Evolutionary conservation across 352 stramenopile species (phyloP), one percentile per base, ranked within the genome.

Genomic region (Pythium aristosporum): DNA sequence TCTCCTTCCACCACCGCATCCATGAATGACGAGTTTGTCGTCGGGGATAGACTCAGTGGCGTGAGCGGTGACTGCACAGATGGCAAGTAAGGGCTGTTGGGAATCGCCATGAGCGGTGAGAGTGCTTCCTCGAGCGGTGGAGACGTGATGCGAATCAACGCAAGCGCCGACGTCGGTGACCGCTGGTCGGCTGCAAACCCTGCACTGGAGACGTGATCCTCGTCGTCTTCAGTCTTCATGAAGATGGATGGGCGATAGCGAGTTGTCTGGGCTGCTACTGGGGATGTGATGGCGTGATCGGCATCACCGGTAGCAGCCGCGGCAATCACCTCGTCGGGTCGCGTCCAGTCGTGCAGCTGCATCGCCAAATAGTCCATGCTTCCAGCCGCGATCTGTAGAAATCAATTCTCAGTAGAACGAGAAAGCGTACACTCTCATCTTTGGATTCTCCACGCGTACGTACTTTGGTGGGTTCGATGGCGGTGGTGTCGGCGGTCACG

Each of bases 301-400:
- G 36, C 18, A 30, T 47, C 34, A 30, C 34, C 5, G 7, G 30
- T n/a, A n/a, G n/a, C 57, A 44, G 28, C 50, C 23, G 39, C 75
- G 25, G 25, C 25, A 15, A 89, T 75, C 16, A 89, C 76, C 20
- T 89, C 71, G 13, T 73, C 76, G 1, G 80, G 80, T 11, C 65
- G 68, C 0, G 53, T 60, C 21, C 80, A 39, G 36, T 63, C 53
- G n/a, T 69, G 58, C 0, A 88, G 72, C n/a, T 84, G 71, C 30
- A 70, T 63, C 8, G 76, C 73, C 20, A 89, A 32, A 36, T 79
- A 74, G 30, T 62, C 54, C 78, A 89, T 88, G 28, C 76, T 85
- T 10, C 80, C 77, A 8, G 70, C 47, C 16, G 52, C 59, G 2
- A 69, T 32, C 69, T 79, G 25, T 23, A 23, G 15, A 30, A 2